These are phyloP conservation scores for Kalmusia sp. DNA, from an alignment of 2,329 filamentous ascomycete genomes.

Conservation along the genomic window DNA sequence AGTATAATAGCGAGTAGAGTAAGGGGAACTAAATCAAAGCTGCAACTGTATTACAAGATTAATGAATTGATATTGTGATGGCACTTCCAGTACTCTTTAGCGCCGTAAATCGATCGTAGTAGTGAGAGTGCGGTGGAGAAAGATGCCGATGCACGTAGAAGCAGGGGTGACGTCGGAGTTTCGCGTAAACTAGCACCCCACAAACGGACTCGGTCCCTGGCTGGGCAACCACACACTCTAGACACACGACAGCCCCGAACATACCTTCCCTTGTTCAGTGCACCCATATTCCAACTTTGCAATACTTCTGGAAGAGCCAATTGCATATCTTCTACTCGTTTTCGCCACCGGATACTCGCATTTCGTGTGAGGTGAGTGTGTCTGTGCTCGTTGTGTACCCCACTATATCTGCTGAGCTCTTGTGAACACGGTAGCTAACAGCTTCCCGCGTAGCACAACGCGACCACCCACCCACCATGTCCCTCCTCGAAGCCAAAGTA, in stretches of 20 bases:
- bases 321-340: constrained; percentile 5
- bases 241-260: constrained; percentile 13
- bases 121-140: not conserved
- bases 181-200: constrained; percentile 21
- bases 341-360: not conserved
- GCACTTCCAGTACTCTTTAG: too few species aligned
- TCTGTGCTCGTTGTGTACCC: constrained; percentile 5
- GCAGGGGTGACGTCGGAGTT: constrained; percentile 20
- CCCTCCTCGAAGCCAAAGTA: constrained; percentile 61
- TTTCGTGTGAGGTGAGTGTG: constrained; percentile 6
- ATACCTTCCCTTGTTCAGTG: not conserved
- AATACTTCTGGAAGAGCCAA: constrained; percentile 5
- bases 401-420: constrained; percentile 11
- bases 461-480: constrained; percentile 31
- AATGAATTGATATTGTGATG: too few species aligned
- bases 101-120: too few species aligned
- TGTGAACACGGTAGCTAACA: constrained; percentile 40
- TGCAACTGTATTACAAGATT: too few species aligned
- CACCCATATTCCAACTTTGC: not conserved
- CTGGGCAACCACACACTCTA: constrained; percentile 15
- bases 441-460: constrained; percentile 20
- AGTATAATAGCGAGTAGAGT: too few species aligned
- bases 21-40: too few species aligned
- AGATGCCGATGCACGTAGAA: constrained; percentile 8
- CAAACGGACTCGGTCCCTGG: constrained; percentile 23